These are phyloP conservation scores for Tetracladium maxilliforme DNA, from an alignment of 2,329 filamentous ascomycete genomes.

Conservation along the genomic window DNA sequence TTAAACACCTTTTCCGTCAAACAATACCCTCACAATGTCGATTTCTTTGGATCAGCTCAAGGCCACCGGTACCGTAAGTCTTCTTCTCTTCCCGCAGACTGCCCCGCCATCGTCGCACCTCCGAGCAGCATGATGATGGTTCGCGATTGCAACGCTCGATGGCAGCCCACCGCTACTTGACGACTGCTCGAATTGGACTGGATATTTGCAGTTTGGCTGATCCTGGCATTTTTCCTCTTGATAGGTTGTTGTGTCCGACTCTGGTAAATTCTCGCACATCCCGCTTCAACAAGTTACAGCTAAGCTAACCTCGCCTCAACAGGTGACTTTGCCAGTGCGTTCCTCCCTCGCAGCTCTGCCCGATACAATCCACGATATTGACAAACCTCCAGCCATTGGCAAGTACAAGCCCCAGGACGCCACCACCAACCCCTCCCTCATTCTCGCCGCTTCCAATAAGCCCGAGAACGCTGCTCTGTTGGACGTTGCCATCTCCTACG, in stretches of 20 bases:
- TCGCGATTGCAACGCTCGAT: too few species aligned
- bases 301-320: conserved; percentile 10
- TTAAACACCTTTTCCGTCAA: too few species aligned
- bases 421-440: conserved; percentile 94
- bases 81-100: conserved; percentile 12
- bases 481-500: conserved; percentile 65
- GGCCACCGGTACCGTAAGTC: conserved; percentile 83
- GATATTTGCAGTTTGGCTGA: conserved; percentile 7
- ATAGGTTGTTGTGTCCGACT: conserved; percentile 91
- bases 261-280: conserved; percentile 43
- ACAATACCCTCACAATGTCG: too few species aligned
- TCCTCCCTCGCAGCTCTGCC: too few species aligned
- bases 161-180: too few species aligned
- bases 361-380: too few species aligned
- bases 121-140: too few species aligned
- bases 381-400: conserved; percentile 73
- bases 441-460: conserved; percentile 93
- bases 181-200: too few species aligned
- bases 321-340: conserved; percentile 70
- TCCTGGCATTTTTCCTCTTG: conserved; percentile 5
- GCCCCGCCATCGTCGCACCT: too few species aligned
- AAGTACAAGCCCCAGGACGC: conserved; percentile 99
- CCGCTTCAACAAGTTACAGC: too few species aligned
- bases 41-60: conserved; percentile 94
- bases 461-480: conserved; percentile 82